Percentiles rank a stretch among this genome's conserved stretches.
phyloP scores from a whole-genome alignment of 352 stramenopile species.

The Peronosclerospora sorghi region DNA sequence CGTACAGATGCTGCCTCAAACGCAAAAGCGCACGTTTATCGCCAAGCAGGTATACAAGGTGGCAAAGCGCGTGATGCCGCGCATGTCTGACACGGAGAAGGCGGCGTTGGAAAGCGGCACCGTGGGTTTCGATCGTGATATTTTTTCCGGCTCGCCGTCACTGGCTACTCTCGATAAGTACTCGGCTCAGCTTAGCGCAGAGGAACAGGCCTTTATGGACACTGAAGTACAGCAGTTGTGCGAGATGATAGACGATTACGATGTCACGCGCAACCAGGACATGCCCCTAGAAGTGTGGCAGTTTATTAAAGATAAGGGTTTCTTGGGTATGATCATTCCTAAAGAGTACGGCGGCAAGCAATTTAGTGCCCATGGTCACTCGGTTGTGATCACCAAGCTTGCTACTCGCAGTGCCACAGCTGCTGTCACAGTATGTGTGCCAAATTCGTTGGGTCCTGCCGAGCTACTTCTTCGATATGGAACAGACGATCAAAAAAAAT shows the following conservation, averaged over 20 bases:
- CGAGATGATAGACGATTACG: constrained; percentile 93
- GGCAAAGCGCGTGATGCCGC: constrained; percentile 91
- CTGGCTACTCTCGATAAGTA: constrained; percentile 92
- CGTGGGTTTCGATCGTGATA: constrained; percentile 96
- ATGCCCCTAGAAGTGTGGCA: constrained; percentile 90
- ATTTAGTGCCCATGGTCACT: constrained; percentile 87
- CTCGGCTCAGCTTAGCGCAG: constrained; percentile 83
- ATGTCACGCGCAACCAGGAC: constrained; percentile 87
- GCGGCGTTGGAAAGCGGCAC: constrained; percentile 91
- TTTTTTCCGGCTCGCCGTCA: constrained; percentile 91
- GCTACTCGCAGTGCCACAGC: constrained; percentile 86
- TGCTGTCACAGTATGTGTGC: constrained; percentile 91
- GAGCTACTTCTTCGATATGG: constrained; percentile 94
- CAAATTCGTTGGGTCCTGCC: constrained; percentile 94
- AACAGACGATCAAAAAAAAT: constrained; percentile 93
- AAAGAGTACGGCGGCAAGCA: constrained; percentile 91
- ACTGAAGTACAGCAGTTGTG: constrained; percentile 93
- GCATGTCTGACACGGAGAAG: constrained; percentile 93
- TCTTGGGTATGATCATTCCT: constrained; percentile 97
- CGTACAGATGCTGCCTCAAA: constrained; percentile 44
- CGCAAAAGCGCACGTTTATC: constrained; percentile 64
- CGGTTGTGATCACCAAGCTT: constrained; percentile 89
- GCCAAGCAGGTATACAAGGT: constrained; percentile 89
- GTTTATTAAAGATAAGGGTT: constrained; percentile 93
- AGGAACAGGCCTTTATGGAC: constrained; percentile 94